phyloP scores from a whole-genome alignment of 192 early-diverging fungal genomes.

The Rhizophagus prolifer region DNA sequence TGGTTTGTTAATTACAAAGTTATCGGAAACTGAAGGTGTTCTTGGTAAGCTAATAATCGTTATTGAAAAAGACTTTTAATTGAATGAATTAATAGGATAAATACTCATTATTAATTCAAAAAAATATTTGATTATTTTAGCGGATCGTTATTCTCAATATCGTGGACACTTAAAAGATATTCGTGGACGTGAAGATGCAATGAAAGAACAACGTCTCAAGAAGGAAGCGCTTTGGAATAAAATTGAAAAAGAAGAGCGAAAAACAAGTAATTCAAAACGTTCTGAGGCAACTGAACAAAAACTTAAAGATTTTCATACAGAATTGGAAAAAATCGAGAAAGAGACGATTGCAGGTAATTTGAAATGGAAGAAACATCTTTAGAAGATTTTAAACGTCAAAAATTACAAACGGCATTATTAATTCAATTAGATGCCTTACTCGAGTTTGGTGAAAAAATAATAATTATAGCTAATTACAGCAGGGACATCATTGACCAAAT shows the following conservation, averaged over 20 bases:
- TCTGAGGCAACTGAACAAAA: constrained; percentile 1
- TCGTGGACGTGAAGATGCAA: constrained; percentile 2
- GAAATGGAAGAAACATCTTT: constrained; percentile 17
- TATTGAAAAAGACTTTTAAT: no score
- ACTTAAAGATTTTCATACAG: constrained; percentile 13
- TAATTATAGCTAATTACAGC: neutral
- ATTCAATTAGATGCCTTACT: constrained; percentile 8
- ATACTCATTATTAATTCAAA: neutral
- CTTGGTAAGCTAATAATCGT: constrained; percentile 9
- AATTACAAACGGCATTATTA: constrained; percentile 20
- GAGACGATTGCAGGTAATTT: constrained; percentile 9
- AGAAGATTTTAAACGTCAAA: constrained; percentile 22
- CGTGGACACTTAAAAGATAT: constrained; percentile 26
- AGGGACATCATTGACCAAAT: constrained; percentile 20
- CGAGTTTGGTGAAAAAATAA: constrained; percentile 17
- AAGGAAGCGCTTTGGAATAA: constrained; percentile 25
- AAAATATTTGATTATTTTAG: constrained; percentile 3
- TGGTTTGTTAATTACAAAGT: neutral
- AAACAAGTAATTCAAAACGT: constrained; percentile 22
- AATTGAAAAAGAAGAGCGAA: constrained; percentile 28
- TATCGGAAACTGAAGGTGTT: neutral
- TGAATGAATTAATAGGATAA: neutral
- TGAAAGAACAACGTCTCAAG: constrained; percentile 17
- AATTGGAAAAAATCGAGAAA: constrained; percentile 18
- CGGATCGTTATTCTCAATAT: constrained; percentile 7